These are phyloP conservation scores for Ceratobasidium sp. DNA, from an alignment of 1,284 basidiomycete species.

Conservation along the genomic window DNA sequence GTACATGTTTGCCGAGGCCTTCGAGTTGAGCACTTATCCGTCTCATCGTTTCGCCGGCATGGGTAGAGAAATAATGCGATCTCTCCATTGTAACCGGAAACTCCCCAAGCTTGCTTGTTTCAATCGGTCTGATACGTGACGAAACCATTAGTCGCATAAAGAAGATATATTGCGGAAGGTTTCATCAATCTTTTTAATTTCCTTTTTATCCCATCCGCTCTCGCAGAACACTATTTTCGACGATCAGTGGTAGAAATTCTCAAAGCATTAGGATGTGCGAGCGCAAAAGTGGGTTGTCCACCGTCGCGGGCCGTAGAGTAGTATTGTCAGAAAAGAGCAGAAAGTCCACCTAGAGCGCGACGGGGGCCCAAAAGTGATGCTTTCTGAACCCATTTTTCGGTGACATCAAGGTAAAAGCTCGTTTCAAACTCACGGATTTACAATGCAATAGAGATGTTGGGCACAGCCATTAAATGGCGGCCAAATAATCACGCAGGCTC, in stretches of 20 bases:
- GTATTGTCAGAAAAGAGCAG: constrained; percentile 78
- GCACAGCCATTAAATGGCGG: too few species aligned
- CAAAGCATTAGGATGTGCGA: neutral
- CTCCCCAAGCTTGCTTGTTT: constrained; percentile 67
- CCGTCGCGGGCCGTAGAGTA: constrained; percentile 81
- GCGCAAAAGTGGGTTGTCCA: constrained; percentile 93
- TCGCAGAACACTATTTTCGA: constrained; percentile 22
- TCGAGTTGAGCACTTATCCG: constrained; percentile 57
- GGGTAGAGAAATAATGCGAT: too few species aligned
- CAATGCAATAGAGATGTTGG: constrained; percentile 96
- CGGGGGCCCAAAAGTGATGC: constrained; percentile 62
- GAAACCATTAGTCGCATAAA: constrained; percentile 55
- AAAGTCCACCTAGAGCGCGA: constrained; percentile 69
- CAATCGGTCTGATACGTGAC: constrained; percentile 59
- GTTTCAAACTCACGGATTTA: constrained; percentile 65
- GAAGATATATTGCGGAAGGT: too few species aligned
- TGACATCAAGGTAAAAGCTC: constrained; percentile 27
- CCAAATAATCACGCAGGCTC: too few species aligned
- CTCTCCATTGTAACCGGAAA: constrained; percentile 61
- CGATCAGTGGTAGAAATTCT: constrained; percentile 28
- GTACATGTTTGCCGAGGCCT: constrained; percentile 56
- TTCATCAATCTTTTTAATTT: constrained; percentile 55
- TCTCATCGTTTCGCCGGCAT: constrained; percentile 60
- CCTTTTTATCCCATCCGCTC: constrained; percentile 81
- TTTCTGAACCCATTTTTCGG: constrained; percentile 61